Evolutionary conservation across 2,329 filamentous ascomycete species (phyloP).

Genomic region (Trichoderma semiorbis): DNA sequence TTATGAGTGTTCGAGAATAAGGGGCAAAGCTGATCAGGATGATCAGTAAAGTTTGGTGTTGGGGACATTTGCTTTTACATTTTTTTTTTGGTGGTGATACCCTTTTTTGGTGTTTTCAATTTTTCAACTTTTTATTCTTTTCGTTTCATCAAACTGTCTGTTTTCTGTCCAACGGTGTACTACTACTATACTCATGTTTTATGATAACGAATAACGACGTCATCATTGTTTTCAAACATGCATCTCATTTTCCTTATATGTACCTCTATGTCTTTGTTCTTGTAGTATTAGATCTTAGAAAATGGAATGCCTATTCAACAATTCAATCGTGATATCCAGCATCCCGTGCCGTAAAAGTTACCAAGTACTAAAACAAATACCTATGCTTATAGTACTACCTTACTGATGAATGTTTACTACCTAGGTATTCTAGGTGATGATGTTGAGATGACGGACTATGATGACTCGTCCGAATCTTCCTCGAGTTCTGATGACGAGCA

Average conservation of each 20-base stretch:
- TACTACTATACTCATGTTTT: not conserved
- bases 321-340: not conserved
- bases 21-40: not conserved
- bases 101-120: no score
- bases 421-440: no score
- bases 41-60: not conserved
- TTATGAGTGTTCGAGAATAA: not conserved
- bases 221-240: not conserved
- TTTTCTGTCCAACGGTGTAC: not conserved
- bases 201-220: not conserved
- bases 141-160: not conserved
- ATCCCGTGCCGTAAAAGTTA: not conserved
- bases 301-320: not conserved
- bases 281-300: not conserved
- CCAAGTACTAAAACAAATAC: not conserved
- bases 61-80: no score
- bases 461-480: no score
- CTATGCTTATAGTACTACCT: not conserved
- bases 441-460: no score
- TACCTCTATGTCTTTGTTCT: not conserved
- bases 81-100: no score
- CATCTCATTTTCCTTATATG: not conserved
- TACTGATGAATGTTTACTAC: no score
- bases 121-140: no score
- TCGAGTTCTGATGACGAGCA: no score